Conservation (phyloP, 2,329 filamentous ascomycete species). For the Xylaria arbuscula region DNA sequence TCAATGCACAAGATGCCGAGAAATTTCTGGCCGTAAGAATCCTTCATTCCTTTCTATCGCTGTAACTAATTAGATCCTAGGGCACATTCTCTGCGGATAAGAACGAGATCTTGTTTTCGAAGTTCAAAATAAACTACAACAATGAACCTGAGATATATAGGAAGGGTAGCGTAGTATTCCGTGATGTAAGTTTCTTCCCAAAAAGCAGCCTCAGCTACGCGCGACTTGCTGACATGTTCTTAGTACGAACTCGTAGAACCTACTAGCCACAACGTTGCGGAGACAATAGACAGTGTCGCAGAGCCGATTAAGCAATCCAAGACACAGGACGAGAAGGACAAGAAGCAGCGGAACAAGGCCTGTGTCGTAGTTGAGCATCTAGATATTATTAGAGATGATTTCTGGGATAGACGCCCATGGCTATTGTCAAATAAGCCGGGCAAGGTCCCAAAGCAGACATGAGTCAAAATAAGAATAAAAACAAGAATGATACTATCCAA, state of each 20-base stretch:
- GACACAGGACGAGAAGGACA: slow-evolving; percentile 84
- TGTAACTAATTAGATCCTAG: slow-evolving; percentile 56
- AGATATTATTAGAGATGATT: slow-evolving; percentile 95
- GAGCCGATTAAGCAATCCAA: slow-evolving; percentile 73
- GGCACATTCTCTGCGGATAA: slow-evolving; percentile 89
- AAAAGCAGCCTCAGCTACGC: background rate
- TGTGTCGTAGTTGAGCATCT: slow-evolving; percentile 84
- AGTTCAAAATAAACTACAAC: slow-evolving; percentile 96
- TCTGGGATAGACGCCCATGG: slow-evolving; percentile 91
- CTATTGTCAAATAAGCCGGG: slow-evolving; percentile 79
- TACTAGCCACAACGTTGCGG: slow-evolving; percentile 57
- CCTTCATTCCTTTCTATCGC: background rate
- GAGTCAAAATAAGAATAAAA: slow-evolving; percentile 28
- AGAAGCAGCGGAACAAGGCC: slow-evolving; percentile 83
- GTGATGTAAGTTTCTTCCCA: slow-evolving; percentile 68
- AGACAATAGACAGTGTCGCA: slow-evolving; percentile 61
- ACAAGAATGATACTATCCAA: slow-evolving; percentile 30
- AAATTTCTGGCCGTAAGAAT: slow-evolving; percentile 75
- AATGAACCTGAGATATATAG: slow-evolving; percentile 92
- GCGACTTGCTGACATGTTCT: slow-evolving; percentile 43
- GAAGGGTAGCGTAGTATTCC: slow-evolving; percentile 91
- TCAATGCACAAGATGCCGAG: slow-evolving; percentile 83
- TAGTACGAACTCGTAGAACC: slow-evolving; percentile 79
- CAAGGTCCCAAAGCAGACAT: slow-evolving; percentile 71
- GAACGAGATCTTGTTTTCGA: slow-evolving; percentile 92